phyloP scores from a whole-genome alignment of 768 basidiomycete species.

The Mycena capillaripes region DNA sequence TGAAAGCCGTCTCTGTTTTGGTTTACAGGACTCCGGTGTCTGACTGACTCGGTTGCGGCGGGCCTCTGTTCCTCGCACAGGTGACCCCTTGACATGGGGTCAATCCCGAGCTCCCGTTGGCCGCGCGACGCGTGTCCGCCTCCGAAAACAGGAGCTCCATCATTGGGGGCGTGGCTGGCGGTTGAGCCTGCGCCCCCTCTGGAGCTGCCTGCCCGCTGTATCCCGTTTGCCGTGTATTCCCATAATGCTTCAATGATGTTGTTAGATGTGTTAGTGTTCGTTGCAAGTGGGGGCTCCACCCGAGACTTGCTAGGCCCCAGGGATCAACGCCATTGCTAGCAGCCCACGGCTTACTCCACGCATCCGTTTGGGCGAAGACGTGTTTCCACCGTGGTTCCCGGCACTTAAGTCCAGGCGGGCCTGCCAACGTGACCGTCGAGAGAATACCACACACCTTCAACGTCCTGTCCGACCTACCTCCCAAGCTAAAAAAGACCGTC shows the following conservation, averaged over 20 bases:
- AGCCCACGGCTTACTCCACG: background rate
- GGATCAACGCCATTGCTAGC: background rate
- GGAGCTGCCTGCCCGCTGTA: background rate
- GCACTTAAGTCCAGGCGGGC: background rate
- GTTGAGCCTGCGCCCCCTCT: background rate
- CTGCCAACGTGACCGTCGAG: background rate
- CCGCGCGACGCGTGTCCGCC: background rate
- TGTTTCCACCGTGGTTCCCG: background rate
- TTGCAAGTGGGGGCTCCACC: conserved; percentile 2
- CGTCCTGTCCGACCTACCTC: conserved; percentile 17
- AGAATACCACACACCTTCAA: background rate
- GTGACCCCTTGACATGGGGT: background rate
- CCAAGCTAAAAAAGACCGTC: conserved; percentile 6
- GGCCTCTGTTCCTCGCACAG: background rate
- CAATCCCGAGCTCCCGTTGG: background rate
- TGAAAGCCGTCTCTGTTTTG: background rate
- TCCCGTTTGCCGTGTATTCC: too few relatives aligned
- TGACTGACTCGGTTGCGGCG: background rate
- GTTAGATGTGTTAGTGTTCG: background rate
- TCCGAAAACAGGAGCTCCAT: background rate
- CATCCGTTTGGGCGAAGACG: conserved; percentile 3
- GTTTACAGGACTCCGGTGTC: background rate
- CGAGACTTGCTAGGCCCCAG: background rate
- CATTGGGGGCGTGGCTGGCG: background rate
- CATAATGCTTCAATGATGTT: too few relatives aligned